These are phyloP conservation scores for Parietaria judaica DNA, from an alignment of 306 rosid genomes.

Conservation along the genomic window DNA sequence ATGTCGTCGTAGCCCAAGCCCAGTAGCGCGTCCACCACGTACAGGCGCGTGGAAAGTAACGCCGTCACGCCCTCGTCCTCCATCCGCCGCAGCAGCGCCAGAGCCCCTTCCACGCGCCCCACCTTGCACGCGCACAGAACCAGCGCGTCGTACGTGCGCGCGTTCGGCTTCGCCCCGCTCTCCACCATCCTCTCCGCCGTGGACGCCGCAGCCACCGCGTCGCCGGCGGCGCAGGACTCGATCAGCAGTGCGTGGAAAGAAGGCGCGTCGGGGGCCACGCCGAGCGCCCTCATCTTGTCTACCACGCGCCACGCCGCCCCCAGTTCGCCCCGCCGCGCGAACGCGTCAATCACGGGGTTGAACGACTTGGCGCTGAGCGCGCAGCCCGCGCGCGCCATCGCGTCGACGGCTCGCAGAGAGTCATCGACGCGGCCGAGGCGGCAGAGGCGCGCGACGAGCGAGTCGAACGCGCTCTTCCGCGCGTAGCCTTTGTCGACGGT, in stretches of 20 bases:
- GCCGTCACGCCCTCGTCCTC: slow-evolving; percentile 43
- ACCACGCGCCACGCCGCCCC: slow-evolving; percentile 36
- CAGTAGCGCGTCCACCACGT: slow-evolving; percentile 28
- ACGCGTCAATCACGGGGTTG: slow-evolving; percentile 27
- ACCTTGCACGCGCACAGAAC: slow-evolving; percentile 46
- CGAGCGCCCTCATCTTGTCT: slow-evolving; percentile 24
- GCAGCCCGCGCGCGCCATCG: slow-evolving; percentile 24
- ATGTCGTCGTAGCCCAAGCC: slow-evolving; percentile 16
- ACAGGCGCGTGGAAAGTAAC: slow-evolving; percentile 34
- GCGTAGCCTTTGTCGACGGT: slow-evolving; percentile 27
- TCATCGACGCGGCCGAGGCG: slow-evolving; percentile 28
- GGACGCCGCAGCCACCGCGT: slow-evolving; percentile 20
- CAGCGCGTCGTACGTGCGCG: slow-evolving; percentile 54
- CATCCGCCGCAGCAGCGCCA: slow-evolving; percentile 53
- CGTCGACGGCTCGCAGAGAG: slow-evolving; percentile 25
- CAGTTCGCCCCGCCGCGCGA: slow-evolving; percentile 21
- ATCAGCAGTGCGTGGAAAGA: slow-evolving; percentile 29
- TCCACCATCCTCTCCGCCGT: slow-evolving; percentile 28
- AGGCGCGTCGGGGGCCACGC: slow-evolving; percentile 26
- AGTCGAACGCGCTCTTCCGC: slow-evolving; percentile 38
- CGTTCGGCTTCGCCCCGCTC: slow-evolving; percentile 23
- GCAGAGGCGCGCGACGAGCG: slow-evolving; percentile 48
- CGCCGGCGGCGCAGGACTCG: slow-evolving; percentile 28
- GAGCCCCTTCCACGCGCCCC: slow-evolving; percentile 47
- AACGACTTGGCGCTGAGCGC: slow-evolving; percentile 26